Base-by-base conservation (phyloP, 129 eudicot species). In the Flaveria bidentis region DNA sequence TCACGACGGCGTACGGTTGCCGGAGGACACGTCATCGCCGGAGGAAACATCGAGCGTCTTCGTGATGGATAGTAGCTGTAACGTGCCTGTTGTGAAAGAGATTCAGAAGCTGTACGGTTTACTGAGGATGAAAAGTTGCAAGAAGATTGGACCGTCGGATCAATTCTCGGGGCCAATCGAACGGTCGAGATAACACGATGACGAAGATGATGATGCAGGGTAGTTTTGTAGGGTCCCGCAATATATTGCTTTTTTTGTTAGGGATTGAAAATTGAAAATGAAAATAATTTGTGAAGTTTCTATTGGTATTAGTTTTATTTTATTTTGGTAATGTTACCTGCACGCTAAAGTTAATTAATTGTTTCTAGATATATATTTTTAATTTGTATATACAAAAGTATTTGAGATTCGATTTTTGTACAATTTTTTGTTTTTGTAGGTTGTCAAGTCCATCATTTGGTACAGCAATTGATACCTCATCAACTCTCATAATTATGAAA, bases 51-150 rank as follows among this genome's bases (percentile, higher is more conserved):
- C 76, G 69, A 89, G 60, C 61, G 88, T 75, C 13, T 73, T 63
- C 47, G 82, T 82, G 85, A 82, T 62, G 81, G 90, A 80, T n/a
- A 64, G 70, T 75, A 84, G 64, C 76, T 85, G 86, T 81, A 87
- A 45, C 86, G 90, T 52, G 63, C 86, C 81, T 75, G 75, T 81
- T 74, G 84, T 56, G 75, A 82, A 89, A 78, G 82, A 89, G 87
- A 74, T 79, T 36, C 78, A 79, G 73, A 79, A 79, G 62, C 28
- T 79, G 53, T 79, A 79, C 65, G 83, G 83, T 20, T 30, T 79
- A 44, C 17, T 79, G 49, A 79, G 74, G 45, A 49, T 79, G 78
- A 79, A 79, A 63, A 64, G 83, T 25, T 56, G 77, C 69, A 87
- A 72, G 78, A 87, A 67, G 50, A 55, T 83, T 70, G 91, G 79